Base-by-base conservation (phyloP, 768 basidiomycete genomes). In the Psilocybe subaeruginosa region DNA sequence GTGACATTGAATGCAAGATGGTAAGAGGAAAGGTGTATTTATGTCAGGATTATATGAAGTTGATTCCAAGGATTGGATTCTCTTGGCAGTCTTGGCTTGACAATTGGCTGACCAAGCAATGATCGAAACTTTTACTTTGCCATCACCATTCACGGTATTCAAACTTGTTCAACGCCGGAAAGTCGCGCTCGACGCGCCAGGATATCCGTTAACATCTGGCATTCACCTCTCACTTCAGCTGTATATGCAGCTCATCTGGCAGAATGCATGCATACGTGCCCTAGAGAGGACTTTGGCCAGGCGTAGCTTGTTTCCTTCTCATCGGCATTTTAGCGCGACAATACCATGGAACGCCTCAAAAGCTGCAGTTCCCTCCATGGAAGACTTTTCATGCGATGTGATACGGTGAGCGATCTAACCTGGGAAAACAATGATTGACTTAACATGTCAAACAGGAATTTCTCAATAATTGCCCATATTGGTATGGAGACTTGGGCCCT, bases 391-490 rank as follows among this genome's bases (percentile, higher is more conserved):
- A 0, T 85, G 85, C 67, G 85, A 93, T 47, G 69, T 81, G 17
- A 89, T 93, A 63, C 82, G 92, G 92, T 91, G 59, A 31, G 64
- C 50, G 27, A 11, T 33, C 45, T 14, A 41, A 31, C 46, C 23
- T 50, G 12, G 39, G 45, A 4, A 29, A 23, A 19, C 9, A 14
- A 19, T 31, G 46, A 54, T 0, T 35, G 41, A 65, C 58, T 64
- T 35, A 53, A 53, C 33, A 59, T 35, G 46, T n/a, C 27, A 50
- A 6, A 23, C 43, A 92, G 91, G 56, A 98, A 98, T 73, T 95
- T 98, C 73, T 96, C 95, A 8, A 95, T 98, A 66, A 97, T 98
- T 71, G 95, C 95, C 1, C 96, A 98, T 73, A 97, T 97, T 67
- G 95, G 94, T 88, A 67, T 30, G 56, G 56, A 54, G 16, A 8